Evolutionary conservation across 352 stramenopile species (phyloP), one percentile per base, ranked within the genome.

Genomic region (Ophiocytium majus): DNA sequence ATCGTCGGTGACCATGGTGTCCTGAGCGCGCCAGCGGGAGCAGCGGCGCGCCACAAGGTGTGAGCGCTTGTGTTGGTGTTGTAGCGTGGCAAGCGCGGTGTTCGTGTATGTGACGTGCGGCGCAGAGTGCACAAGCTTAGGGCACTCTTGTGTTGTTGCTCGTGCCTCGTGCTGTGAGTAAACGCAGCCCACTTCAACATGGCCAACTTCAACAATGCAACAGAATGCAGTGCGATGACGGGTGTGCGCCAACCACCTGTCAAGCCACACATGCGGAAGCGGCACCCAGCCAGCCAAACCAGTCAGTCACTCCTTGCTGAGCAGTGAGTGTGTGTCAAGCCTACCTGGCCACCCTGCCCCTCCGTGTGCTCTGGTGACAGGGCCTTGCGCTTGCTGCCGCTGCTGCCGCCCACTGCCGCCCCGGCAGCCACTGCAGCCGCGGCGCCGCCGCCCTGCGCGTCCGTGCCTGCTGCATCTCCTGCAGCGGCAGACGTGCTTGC

Each of bases 21-120:
- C 35, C 31, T 66, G 28, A 10, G 50, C 31, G 5, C 28, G 32
- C 43, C 85, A 9, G 88, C 82, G 76, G 75, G 43, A 50, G 63
- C 10, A 0, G 43, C 31, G 78, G 34, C 28, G 50, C 17, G 57
- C 49, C 63, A 63, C 63, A 82, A 34, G 74, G 79, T 95, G 37
- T 78, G 71, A 23, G 80, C 63, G 9, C 50, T 14, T 74, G 28
- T 37, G 23, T 19, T 28, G 34, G 37, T 43, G 50, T 33, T 64
- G 33, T 1, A 17, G 19, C 1, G 33, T 66, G 35, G 14, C 43
- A 57, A 14, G 43, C 5, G n/a, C n/a, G n/a, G n/a, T n/a, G n/a
- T n/a, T n/a, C n/a, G n/a, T n/a, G n/a, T n/a, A n/a, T n/a, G n/a
- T n/a, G n/a, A n/a, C n/a, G n/a, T n/a, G n/a, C n/a, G n/a, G n/a